Conservation (phyloP, 345 rosid genomes). For the Firmiana major region DNA sequence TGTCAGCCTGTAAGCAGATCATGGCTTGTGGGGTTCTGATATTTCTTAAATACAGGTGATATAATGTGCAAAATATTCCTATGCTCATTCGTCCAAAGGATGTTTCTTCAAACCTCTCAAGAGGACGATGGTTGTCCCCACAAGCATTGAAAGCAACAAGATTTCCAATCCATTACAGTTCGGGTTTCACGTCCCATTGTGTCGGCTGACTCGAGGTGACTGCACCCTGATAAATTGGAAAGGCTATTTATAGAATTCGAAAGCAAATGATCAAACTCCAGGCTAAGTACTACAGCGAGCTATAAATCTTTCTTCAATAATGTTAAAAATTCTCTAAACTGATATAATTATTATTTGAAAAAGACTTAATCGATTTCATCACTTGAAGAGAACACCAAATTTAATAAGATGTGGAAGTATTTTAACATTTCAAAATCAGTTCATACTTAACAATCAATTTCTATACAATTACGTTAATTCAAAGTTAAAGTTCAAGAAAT, state of each 20-base stretch:
- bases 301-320: no score
- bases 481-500: no score
- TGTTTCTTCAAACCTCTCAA: background rate
- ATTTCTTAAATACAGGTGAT: background rate
- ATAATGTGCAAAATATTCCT: background rate
- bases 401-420: no score
- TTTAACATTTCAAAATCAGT: no score
- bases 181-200: background rate
- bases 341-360: no score
- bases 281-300: background rate
- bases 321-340: no score
- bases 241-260: background rate
- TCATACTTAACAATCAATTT: no score
- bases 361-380: no score
- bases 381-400: no score
- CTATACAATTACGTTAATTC: no score
- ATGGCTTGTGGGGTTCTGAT: constrained; percentile 3
- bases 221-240: background rate
- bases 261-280: background rate
- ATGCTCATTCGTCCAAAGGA: background rate
- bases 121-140: background rate
- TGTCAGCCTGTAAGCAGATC: background rate
- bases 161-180: background rate
- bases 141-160: background rate
- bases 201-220: background rate